Evolutionary conservation across 2,329 filamentous ascomycete genomes (phyloP).

Genomic region (Venturia pyrina): DNA sequence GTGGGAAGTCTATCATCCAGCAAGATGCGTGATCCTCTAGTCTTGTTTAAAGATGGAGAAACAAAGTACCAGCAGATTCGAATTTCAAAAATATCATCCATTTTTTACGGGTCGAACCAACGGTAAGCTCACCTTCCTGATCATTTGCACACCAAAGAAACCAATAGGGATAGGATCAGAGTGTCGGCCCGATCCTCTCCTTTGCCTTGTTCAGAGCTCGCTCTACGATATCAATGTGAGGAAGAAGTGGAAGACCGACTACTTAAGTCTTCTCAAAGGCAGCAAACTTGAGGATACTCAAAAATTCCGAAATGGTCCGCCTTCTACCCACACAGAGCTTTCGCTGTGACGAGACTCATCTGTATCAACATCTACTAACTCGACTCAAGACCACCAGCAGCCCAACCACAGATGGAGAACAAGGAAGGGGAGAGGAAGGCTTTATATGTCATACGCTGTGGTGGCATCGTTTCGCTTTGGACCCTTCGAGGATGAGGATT

Average conservation of each 20-base stretch:
- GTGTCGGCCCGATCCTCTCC: background rate
- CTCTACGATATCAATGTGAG: too few species aligned
- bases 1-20: constrained; percentile 4
- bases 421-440: background rate
- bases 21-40: constrained; percentile 2
- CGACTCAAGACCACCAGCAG: background rate
- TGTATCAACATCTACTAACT: background rate
- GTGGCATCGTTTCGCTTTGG: background rate
- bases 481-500: background rate
- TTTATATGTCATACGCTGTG: background rate
- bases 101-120: background rate
- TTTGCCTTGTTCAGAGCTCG: background rate
- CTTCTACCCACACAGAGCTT: too few species aligned
- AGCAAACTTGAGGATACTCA: too few species aligned
- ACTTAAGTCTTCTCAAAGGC: too few species aligned
- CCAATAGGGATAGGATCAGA: background rate
- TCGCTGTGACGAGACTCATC: background rate
- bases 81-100: background rate
- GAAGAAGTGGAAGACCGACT: too few species aligned
- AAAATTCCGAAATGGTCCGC: too few species aligned
- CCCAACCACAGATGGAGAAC: background rate
- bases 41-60: background rate
- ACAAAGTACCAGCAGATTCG: background rate
- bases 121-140: background rate
- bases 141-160: background rate